Evolutionary conservation across 2,329 filamentous ascomycete species (phyloP), one percentile per base, ranked within the genome.

Genomic region (Xylariales sp.): DNA sequence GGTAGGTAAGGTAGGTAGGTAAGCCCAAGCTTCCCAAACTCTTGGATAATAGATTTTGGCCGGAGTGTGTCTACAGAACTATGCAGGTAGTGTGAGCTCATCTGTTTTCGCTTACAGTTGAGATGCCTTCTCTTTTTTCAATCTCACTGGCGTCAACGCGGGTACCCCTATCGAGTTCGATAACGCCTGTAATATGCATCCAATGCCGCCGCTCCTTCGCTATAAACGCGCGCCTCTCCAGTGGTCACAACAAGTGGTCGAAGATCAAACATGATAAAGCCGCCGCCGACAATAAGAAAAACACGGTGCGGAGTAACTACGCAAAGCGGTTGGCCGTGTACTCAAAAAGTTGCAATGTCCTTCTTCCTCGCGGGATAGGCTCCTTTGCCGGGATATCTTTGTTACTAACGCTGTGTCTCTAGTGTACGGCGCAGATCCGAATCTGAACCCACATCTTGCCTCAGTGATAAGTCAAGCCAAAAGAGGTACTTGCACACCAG

Each of bases 231-330:
- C 65, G 74, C 7, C 76, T 81, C 14, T 80, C 81, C 68, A 90
- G 91, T 30, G 94, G 94, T 14, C 94, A 97, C 81, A 97, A 91
- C 80, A 92, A 94, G 78, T 99, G 96, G 96, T 94, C 93, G 65
- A 97, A 96, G 76, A 98, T 97, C 81, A 93, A 91, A 77, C 96
- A 98, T 80, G 93, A 96, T 80, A 99, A 99, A 81, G 94, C 91
- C 59, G 93, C 91, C 69, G 91, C 90, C 65, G 96, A 99, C 79
- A 86, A 86, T 67, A 90, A 90, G 74, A 97, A 94, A 81, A 93
- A 89, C 80, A 86, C 86, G 50, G 85, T 90, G 73, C 90, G 94
- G 36, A 87, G 86, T 54, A 80, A 85, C 52, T 87, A 97, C 74
- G 86, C 90, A 28, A 90, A 92, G 72, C 88, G 91, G 68, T 91